phyloP scores from a whole-genome alignment of 257 asterid species.

The Paraleonurus japonicus region DNA sequence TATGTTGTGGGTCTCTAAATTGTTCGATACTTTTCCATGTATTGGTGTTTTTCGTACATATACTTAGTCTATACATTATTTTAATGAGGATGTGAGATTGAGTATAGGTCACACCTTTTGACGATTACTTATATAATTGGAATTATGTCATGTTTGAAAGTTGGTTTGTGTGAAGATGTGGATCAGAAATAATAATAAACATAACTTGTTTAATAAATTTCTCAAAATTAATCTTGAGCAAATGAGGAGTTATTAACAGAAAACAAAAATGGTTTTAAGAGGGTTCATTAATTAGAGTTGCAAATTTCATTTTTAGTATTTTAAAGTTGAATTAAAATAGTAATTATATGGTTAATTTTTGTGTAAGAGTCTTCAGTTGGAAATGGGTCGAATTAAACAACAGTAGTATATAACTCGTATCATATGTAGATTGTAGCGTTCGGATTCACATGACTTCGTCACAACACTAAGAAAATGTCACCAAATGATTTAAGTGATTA shows the following conservation, averaged over 20 bases:
- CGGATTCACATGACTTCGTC: too few relatives aligned
- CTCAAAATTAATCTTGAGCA: not conserved
- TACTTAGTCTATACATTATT: not conserved
- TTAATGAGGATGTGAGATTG: not conserved
- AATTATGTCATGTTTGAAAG: not conserved
- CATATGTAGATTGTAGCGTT: too few relatives aligned
- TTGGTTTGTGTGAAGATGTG: not conserved
- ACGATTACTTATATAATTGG: not conserved
- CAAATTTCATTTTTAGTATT: too few relatives aligned
- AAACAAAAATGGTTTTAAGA: not conserved
- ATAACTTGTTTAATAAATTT: not conserved
- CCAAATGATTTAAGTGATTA: too few relatives aligned
- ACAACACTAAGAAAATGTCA: too few relatives aligned
- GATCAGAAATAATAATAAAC: not conserved
- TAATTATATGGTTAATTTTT: not conserved
- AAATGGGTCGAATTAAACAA: too few relatives aligned
- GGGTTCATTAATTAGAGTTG: not conserved
- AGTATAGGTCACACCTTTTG: not conserved
- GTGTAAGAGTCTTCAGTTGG: too few relatives aligned
- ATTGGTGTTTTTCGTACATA: not conserved
- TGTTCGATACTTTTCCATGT: not conserved
- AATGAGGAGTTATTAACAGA: not conserved
- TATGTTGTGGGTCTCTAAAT: too few relatives aligned
- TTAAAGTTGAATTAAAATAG: too few relatives aligned
- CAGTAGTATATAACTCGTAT: too few relatives aligned